These are phyloP conservation scores for Alternaria ventricosa DNA, from an alignment of 2,329 filamentous ascomycete species.

Conservation along the genomic window DNA sequence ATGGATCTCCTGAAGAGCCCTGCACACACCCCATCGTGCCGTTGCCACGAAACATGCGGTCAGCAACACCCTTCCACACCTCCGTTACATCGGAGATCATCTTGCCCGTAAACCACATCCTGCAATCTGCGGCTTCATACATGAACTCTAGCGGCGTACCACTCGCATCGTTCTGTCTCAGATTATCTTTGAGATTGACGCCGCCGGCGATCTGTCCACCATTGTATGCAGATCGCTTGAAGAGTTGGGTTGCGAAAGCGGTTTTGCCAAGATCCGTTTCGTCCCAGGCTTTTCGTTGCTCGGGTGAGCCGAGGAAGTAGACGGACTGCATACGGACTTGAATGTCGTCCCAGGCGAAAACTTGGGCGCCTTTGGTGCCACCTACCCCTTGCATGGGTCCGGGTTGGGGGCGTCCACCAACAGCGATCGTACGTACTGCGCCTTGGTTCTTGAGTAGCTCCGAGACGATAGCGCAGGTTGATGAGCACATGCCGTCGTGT, in stretches of 20 bases:
- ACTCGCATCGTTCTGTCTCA: slow-evolving; percentile 44
- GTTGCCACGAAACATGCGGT: slow-evolving; percentile 43
- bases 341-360: slow-evolving; percentile 44
- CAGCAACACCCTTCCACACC: slow-evolving; percentile 49
- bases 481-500: slow-evolving; percentile 55
- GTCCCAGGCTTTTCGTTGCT: slow-evolving; percentile 40
- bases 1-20: slow-evolving; percentile 39
- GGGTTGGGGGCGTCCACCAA: slow-evolving; percentile 52
- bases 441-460: slow-evolving; percentile 56
- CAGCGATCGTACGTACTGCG: slow-evolving; percentile 50
- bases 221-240: slow-evolving; percentile 39
- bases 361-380: slow-evolving; percentile 54
- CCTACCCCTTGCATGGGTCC: slow-evolving; percentile 55
- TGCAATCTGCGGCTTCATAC: slow-evolving; percentile 51
- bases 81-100: slow-evolving; percentile 46
- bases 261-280: slow-evolving; percentile 38
- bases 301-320: slow-evolving; percentile 40
- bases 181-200: slow-evolving; percentile 49
- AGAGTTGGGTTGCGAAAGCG: slow-evolving; percentile 42
- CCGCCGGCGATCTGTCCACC: slow-evolving; percentile 34
- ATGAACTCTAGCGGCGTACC: slow-evolving; percentile 51
- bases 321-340: slow-evolving; percentile 38
- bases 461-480: slow-evolving; percentile 55
- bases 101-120: slow-evolving; percentile 48
- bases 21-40: slow-evolving; percentile 32